A percentile compares a stretch with the other conserved stretches of the same genome.
phyloP scores from a whole-genome alignment of 2,329 filamentous ascomycete genomes.

The Botryosphaeria dothidea region DNA sequence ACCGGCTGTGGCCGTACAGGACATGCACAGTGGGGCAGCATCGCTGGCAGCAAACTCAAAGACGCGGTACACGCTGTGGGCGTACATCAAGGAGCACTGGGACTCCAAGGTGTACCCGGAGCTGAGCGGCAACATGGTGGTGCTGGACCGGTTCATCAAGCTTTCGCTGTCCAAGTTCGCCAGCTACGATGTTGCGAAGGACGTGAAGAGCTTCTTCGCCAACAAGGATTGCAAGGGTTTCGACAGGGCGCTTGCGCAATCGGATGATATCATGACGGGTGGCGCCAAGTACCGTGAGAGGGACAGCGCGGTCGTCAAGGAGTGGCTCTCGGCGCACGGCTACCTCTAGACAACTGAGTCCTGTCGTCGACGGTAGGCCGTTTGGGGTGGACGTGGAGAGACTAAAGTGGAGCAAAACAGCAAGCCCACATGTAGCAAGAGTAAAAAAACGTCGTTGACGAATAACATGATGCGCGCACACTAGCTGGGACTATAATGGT shows the following conservation, averaged over 20 bases:
- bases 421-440: not conserved
- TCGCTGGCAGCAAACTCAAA: conserved; percentile 72
- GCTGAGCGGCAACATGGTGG: conserved; percentile 77
- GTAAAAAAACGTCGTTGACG: not conserved
- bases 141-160: conserved; percentile 86
- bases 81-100: conserved; percentile 85
- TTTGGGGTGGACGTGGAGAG: not conserved
- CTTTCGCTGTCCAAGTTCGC: conserved; percentile 77
- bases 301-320: conserved; percentile 70
- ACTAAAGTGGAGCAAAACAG: conserved; percentile 1
- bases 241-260: conserved; percentile 80
- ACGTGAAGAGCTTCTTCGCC: conserved; percentile 83
- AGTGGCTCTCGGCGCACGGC: conserved; percentile 71
- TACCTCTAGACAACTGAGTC: conserved; percentile 41
- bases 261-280: conserved; percentile 81
- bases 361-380: not conserved
- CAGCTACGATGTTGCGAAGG: conserved; percentile 66
- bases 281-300: conserved; percentile 80
- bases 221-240: conserved; percentile 84
- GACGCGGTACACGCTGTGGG: conserved; percentile 76
- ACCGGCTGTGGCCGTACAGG: conserved; percentile 79
- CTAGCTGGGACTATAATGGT: not conserved
- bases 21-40: conserved; percentile 80
- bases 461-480: not conserved
- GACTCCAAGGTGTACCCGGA: conserved; percentile 64